phyloP scores from a whole-genome alignment of 768 basidiomycete species.

The Gyrodon lividus region DNA sequence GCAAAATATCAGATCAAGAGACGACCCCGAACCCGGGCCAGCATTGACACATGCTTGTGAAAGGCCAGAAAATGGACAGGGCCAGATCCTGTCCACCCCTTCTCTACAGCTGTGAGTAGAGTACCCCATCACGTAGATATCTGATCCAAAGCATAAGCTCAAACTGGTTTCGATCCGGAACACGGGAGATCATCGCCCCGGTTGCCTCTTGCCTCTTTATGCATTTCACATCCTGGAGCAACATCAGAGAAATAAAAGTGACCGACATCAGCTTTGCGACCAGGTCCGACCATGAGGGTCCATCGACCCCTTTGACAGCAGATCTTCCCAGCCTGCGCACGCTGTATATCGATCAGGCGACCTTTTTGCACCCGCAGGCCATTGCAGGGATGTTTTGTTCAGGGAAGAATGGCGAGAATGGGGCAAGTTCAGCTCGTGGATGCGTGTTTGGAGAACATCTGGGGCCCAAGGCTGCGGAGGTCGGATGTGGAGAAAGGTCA shows the following conservation, averaged over 20 bases:
- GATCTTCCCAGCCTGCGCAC: slow-evolving; percentile 38
- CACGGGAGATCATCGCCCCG: slow-evolving; percentile 23
- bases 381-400: slow-evolving; percentile 39
- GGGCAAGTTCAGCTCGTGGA: slow-evolving; percentile 47
- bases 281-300: slow-evolving; percentile 9
- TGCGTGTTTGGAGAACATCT: slow-evolving; percentile 54
- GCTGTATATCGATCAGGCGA: slow-evolving; percentile 51
- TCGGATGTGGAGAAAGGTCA: slow-evolving; percentile 44
- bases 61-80: slow-evolving; percentile 58
- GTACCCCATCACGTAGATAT: background rate
- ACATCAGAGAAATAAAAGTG: slow-evolving; percentile 45
- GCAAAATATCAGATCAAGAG: background rate
- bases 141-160: background rate
- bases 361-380: slow-evolving; percentile 41
- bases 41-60: background rate
- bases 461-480: slow-evolving; percentile 52
- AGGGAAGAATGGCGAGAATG: slow-evolving; percentile 24
- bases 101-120: slow-evolving; percentile 55
- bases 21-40: background rate
- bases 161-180: background rate
- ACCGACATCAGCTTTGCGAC: slow-evolving; percentile 46
- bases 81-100: slow-evolving; percentile 60
- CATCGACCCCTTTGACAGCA: slow-evolving; percentile 32
- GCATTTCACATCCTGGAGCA: slow-evolving; percentile 37
- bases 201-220: slow-evolving; percentile 25